These are phyloP conservation scores for Castanea sativa DNA, from an alignment of 306 rosid species.

Conservation along the genomic window DNA sequence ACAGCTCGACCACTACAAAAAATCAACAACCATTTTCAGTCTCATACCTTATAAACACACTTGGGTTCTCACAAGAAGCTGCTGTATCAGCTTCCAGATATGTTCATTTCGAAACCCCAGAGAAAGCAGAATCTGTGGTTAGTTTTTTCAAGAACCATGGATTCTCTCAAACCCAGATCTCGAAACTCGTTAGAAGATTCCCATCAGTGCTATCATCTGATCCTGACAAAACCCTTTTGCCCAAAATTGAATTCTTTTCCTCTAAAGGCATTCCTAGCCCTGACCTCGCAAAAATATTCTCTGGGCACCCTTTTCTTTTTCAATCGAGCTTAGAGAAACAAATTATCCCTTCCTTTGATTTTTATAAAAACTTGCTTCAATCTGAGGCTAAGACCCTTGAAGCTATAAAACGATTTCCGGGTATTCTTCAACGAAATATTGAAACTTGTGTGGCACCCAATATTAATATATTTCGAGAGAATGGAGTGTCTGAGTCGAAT, in stretches of 20 bases:
- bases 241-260: constrained; percentile 33
- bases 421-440: neutral
- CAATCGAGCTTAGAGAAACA: constrained; percentile 17
- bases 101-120: constrained; percentile 15
- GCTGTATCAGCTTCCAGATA: constrained; percentile 33
- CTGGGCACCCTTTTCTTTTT: constrained; percentile 12
- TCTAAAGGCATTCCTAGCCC: constrained; percentile 35
- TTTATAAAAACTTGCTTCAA: constrained; percentile 3
- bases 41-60: constrained; percentile 36
- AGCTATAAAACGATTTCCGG: neutral
- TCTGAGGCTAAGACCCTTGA: constrained; percentile 15
- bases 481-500: constrained; percentile 11
- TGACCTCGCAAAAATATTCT: constrained; percentile 14
- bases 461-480: neutral
- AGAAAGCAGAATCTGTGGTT: constrained; percentile 30
- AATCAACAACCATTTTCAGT: constrained; percentile 12
- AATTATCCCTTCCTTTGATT: constrained; percentile 26
- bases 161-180: constrained; percentile 21
- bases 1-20: constrained; percentile 10
- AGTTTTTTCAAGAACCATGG: constrained; percentile 15
- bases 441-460: neutral
- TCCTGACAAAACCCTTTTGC: constrained; percentile 17
- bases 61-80: constrained; percentile 27
- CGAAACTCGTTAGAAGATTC: neutral
- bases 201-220: neutral